Evolutionary conservation across 192 early-diverging fungal genomes (phyloP), one percentile per base, ranked within the genome.

Genomic region (Gonapodya sp.): DNA sequence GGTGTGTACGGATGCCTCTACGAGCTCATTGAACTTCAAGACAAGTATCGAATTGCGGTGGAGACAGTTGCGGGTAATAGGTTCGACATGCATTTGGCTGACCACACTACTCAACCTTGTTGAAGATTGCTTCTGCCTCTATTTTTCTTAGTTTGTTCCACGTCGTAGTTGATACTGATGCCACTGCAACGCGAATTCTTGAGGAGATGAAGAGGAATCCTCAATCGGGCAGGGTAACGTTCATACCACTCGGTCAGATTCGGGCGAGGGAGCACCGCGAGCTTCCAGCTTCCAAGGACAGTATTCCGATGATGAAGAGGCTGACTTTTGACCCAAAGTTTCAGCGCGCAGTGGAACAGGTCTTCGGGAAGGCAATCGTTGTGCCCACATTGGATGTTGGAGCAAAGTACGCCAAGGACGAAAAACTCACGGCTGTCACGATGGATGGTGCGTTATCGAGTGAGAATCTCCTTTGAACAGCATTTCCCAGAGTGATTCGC

Each of bases 241-340:
- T 98, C 81, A 95, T 99, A 91, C 97, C 97, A 0, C 87, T 99
- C 73, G 98, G 96, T 82, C 91, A 96, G 0, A 84, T 99, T 78
- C 89, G 91, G 36, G 88, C 94, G 0, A 83, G 79, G 2, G 72
- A 86, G 0, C 46, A 64, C 24, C 81, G 85, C 0, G 86, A 89
- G 8, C 95, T 93, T 46, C 94, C 94, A 0, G 84, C 86, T 32
- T 84, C 90, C 0, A 87, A 87, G 35, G 92, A 98, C 74, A 93
- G 92, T 31, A 91, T 97, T 73, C 93, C 94, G 0, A 92, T 99
- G 91, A 87, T 97, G 32, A 84, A 88, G 34, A 92, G 94, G 72
- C 85, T 99, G 0, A 84, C 85, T 31, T 97, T 92, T 82, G 91
- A 96, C 82, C 83, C 87, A 30, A 87, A 85, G 36, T 94, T 87